phyloP scores from a whole-genome alignment of 2,329 filamentous ascomycete species.

The Herpotrichia juniperi region DNA sequence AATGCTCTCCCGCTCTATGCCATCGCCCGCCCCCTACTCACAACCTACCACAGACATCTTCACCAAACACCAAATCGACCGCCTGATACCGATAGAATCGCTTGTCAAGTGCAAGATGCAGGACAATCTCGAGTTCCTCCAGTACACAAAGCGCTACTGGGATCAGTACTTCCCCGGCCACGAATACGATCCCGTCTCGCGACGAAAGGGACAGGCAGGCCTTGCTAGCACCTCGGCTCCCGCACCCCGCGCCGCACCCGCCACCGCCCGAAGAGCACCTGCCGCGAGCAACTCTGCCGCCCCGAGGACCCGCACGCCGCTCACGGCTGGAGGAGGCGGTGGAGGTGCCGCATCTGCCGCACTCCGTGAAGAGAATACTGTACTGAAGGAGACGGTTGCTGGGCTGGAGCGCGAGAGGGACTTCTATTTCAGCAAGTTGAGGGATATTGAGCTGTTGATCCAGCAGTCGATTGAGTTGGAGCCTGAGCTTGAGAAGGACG shows the following conservation, averaged over 20 bases:
- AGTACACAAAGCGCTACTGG: constrained; percentile 97
- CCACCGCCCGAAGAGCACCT: constrained; percentile 51
- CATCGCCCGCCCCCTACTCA: constrained; percentile 13
- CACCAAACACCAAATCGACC: constrained; percentile 84
- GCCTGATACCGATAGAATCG: constrained; percentile 83
- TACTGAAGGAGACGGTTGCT: constrained; percentile 92
- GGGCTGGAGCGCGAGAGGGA: constrained; percentile 95
- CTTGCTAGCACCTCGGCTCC: constrained; percentile 54
- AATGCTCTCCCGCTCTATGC: neutral
- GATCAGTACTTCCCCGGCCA: constrained; percentile 97
- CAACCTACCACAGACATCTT: constrained; percentile 71
- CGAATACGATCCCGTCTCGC: constrained; percentile 88
- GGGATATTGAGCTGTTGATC: constrained; percentile 93
- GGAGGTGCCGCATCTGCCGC: constrained; percentile 69
- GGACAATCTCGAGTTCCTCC: constrained; percentile 98
- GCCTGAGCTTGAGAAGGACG: constrained; percentile 91
- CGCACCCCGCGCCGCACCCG: constrained; percentile 60
- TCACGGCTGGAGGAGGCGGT: constrained; percentile 42
- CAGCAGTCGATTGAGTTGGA: constrained; percentile 93
- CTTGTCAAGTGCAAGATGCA: constrained; percentile 99
- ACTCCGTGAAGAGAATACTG: constrained; percentile 82
- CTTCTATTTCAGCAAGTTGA: constrained; percentile 98
- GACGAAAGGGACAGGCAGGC: constrained; percentile 78
- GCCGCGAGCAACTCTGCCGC: constrained; percentile 48
- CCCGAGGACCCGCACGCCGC: constrained; percentile 49